These are phyloP conservation scores for Coffea humblotiana DNA, from an alignment of 305 asterid species.

Conservation along the genomic window DNA sequence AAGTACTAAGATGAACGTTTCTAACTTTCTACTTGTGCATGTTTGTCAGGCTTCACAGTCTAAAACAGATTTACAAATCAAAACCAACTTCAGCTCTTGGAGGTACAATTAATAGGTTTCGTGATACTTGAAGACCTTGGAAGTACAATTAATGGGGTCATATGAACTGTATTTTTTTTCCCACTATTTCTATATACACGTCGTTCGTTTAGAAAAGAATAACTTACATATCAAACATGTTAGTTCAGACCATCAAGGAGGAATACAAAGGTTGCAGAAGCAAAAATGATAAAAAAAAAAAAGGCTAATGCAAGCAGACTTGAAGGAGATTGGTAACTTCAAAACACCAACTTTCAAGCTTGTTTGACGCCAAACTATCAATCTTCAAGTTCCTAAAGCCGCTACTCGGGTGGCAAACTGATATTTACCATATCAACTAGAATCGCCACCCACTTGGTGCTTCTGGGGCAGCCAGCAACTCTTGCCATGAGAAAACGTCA, in stretches of 20 bases:
- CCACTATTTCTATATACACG: conserved; percentile 18
- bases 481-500: not conserved
- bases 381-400: conserved; percentile 2
- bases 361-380: conserved; percentile 1
- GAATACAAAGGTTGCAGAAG: not conserved
- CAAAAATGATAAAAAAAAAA: not conserved
- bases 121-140: not conserved
- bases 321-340: conserved; percentile 19
- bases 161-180: not conserved
- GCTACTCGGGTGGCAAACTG: not conserved
- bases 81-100: too few relatives aligned
- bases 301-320: conserved; percentile 20
- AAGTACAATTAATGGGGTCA: conserved; percentile 6
- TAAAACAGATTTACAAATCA: too few relatives aligned
- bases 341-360: conserved; percentile 1
- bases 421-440: not conserved
- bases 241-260: not conserved
- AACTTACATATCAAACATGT: conserved; percentile 4
- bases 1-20: too few relatives aligned
- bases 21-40: too few relatives aligned
- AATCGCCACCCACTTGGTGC: not conserved
- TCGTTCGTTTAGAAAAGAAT: not conserved
- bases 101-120: not conserved
- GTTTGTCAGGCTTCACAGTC: too few relatives aligned
- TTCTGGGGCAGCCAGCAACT: conserved; percentile 1